Evolutionary conservation across 2,329 filamentous ascomycete genomes (phyloP).

Genomic region (Aspergillus tanneri): DNA sequence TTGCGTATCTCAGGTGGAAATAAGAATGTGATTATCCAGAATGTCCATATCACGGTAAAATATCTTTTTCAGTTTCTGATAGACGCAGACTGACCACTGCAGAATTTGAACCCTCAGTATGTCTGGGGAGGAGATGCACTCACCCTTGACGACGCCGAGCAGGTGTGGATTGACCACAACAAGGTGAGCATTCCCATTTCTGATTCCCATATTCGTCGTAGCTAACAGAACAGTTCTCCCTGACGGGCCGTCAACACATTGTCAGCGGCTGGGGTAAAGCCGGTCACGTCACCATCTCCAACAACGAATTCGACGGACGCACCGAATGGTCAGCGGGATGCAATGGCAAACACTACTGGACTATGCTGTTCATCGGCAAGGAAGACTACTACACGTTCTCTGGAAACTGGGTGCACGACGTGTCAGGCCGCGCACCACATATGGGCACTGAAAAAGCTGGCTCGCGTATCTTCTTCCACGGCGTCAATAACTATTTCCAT

Average conservation of each 20-base stretch:
- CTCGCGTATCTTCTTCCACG: conserved; percentile 56
- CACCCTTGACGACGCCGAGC: conserved; percentile 48
- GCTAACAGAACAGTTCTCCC: conserved; percentile 46
- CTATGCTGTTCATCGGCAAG: conserved; percentile 7
- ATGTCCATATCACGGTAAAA: conserved; percentile 2
- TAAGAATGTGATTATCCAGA: conserved; percentile 60
- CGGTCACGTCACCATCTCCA: conserved; percentile 60
- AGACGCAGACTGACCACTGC: neutral
- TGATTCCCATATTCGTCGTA: neutral
- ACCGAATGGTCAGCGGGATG: conserved; percentile 58
- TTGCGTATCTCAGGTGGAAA: conserved; percentile 50
- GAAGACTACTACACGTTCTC: conserved; percentile 13
- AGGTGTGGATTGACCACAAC: conserved; percentile 55
- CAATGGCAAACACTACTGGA: conserved; percentile 60
- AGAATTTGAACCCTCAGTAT: conserved; percentile 57
- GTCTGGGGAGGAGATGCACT: conserved; percentile 63
- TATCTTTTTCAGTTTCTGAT: no score
- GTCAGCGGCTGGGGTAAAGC: conserved; percentile 56
- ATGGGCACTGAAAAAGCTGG: conserved; percentile 12
- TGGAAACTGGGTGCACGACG: conserved; percentile 13
- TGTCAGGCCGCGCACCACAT: conserved; percentile 11
- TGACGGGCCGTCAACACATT: conserved; percentile 61
- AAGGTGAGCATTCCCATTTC: conserved; percentile 27
- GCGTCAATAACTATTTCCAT: conserved; percentile 62
- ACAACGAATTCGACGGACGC: conserved; percentile 59